Conservation (phyloP, 768 basidiomycete genomes). For the Podaxis sp. region DNA sequence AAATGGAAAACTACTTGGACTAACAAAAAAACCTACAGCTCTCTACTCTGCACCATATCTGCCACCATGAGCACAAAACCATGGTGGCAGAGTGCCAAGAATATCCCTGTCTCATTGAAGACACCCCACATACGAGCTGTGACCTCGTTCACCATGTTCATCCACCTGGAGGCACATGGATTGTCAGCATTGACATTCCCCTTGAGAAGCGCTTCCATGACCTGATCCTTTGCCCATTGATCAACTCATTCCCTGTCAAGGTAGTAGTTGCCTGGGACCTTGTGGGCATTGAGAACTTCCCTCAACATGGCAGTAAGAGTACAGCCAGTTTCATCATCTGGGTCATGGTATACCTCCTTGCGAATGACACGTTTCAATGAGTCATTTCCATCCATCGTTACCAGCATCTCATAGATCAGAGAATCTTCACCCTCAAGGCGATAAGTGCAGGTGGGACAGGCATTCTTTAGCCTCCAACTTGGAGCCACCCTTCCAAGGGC, state of each 20-base stretch:
- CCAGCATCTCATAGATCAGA: constrained; percentile 22
- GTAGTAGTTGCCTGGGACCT: too few relatives aligned
- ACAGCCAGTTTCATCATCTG: background rate
- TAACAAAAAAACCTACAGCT: background rate
- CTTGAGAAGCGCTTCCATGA: too few relatives aligned
- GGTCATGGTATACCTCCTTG: background rate
- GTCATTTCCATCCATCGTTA: constrained; percentile 30
- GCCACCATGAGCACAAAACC: constrained; percentile 24
- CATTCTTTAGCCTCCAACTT: constrained; percentile 9
- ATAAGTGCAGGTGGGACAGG: constrained; percentile 21
- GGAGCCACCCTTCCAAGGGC: too few relatives aligned
- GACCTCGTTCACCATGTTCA: constrained; percentile 22
- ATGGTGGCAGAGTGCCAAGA: constrained; percentile 28
- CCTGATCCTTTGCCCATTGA: too few relatives aligned
- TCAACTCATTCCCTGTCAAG: too few relatives aligned
- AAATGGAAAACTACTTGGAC: too few relatives aligned
- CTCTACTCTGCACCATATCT: constrained; percentile 22
- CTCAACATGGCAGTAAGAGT: too few relatives aligned
- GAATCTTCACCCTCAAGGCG: constrained; percentile 21
- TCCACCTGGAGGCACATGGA: constrained; percentile 24
- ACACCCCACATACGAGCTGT: constrained; percentile 26
- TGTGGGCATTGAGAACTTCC: too few relatives aligned
- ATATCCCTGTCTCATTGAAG: constrained; percentile 32
- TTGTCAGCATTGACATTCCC: background rate
- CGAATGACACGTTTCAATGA: constrained; percentile 21